Percentiles rank a stretch among this genome's conserved stretches.
These are phyloP conservation scores for Leptomonas seymouri DNA, from an alignment of 208 protist species.

Conservation along the genomic window DNA sequence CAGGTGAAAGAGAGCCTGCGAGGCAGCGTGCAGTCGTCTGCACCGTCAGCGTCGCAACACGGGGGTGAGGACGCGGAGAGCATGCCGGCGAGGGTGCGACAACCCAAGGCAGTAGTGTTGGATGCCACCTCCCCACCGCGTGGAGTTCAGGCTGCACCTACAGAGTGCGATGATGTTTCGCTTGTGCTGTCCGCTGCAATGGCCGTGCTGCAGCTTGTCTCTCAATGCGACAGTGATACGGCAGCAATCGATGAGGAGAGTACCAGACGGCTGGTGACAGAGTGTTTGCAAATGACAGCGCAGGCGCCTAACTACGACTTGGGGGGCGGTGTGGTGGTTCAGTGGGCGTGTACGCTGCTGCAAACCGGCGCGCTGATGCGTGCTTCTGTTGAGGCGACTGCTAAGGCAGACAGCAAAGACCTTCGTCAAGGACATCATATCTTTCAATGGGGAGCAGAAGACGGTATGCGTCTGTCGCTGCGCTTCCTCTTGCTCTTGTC, in stretches of 20 bases:
- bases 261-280: slow-evolving; percentile 20
- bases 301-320: slow-evolving; percentile 68
- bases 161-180: slow-evolving; percentile 45
- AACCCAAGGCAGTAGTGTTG: slow-evolving; percentile 35
- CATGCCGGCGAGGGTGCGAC: not conserved
- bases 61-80: not conserved
- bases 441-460: not conserved
- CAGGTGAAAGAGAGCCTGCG: slow-evolving; percentile 22
- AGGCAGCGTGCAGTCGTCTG: not conserved
- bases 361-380: slow-evolving; percentile 6
- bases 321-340: slow-evolving; percentile 25
- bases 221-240: not conserved
- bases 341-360: slow-evolving; percentile 32
- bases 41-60: not conserved
- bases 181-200: slow-evolving; percentile 31
- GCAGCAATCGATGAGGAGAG: not conserved
- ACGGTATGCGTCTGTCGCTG: slow-evolving; percentile 13
- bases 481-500: slow-evolving; percentile 55
- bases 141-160: slow-evolving; percentile 45
- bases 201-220: slow-evolving; percentile 10
- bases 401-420: not conserved
- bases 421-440: not conserved
- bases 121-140: slow-evolving; percentile 42
- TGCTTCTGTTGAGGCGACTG: not conserved
- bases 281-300: slow-evolving; percentile 34